Base-by-base conservation (phyloP, 345 rosid genomes). In the Durio zibethinus region DNA sequence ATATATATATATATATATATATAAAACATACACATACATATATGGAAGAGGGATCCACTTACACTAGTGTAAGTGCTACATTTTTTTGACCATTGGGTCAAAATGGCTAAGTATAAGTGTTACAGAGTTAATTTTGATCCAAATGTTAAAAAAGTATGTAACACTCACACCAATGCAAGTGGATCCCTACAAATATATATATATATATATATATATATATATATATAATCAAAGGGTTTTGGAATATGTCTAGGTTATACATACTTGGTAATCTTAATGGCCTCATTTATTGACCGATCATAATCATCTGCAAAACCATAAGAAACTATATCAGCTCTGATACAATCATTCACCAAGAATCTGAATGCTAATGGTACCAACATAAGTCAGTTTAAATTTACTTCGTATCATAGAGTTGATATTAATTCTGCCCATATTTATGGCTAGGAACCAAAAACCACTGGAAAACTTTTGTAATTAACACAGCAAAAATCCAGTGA, bases 211-310 rank as follows among this genome's bases (percentile, higher is more conserved):
- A n/a, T n/a, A n/a, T n/a, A n/a, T n/a, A n/a, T n/a, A n/a, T n/a
- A n/a, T n/a, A n/a, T 5, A 73, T 8, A 31, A 45, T 15, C 5
- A 42, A 57, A 27, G 38, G 60, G 15, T 15, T n/a, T 35, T 14
- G 36, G 29, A 66, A 16, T 4, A 74, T 45, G 29, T 7, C 60
- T 20, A 42, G 31, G 59, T 23, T 56, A 77, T 29, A 43, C 89
- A 21, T 91, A 97, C 98, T 92, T 94, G 73, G 98, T 92, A 87
- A 90, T 87, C 84, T 94, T 92, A 85, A 97, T 92, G 77, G 99
- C 99, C 87, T 97, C 99, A 52, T 88, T 97, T 86, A 97, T 97
- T 38, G 99, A 94, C 79, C 92, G 91, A 77, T 97, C 99, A 85
- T 91, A 97, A 86, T 92, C 99, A 90, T 97, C 99, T 97, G 96